Base-by-base conservation (phyloP, 2,329 filamentous ascomycete species). In the Scolecobasidium constrictum region DNA sequence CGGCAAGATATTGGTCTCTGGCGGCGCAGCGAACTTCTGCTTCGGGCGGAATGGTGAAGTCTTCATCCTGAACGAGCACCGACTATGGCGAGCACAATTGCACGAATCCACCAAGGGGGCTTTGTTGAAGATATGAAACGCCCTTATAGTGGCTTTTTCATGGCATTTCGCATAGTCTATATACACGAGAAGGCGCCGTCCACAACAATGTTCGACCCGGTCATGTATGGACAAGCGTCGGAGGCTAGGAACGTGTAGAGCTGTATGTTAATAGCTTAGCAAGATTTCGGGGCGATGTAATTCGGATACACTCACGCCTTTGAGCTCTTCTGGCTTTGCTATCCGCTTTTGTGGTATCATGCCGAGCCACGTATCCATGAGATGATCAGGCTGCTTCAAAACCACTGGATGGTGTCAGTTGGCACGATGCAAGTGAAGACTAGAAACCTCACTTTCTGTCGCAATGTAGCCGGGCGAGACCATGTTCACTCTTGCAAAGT, bases 201-300 rank as follows among this genome's bases (percentile, higher is more conserved):
- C 26, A 93, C 85, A 20, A 85, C 73, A 50, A 92, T 68, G 51
- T 92, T 84, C 1, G 83, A 82, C 3, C 85, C 79, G 33, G 57
- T 64, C 13, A 64, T 59, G 38, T 64, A 64, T 44, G 52, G 47
- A 48, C 59, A 61, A 3, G 86, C 86, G 54, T 92, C 84, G 46
- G 82, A 88, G 34, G 86, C 75, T 45, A 94, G 67, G 68, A 90
- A 94, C 13, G 85, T 81, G 21, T 94, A 87, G 4, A 88, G 84
- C 2, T 90, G 90, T 83, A 94, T 94, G n/a, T n/a, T n/a, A n/a
- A n/a, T n/a, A n/a, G n/a, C n/a, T n/a, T n/a, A n/a, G n/a, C n/a
- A n/a, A n/a, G n/a, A n/a, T n/a, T n/a, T n/a, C n/a, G n/a, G n/a
- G n/a, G n/a, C n/a, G 45, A 96, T 72, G 55, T 96, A 90, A 59